Evolutionary conservation across 352 stramenopile genomes (phyloP), one percentile per base, ranked within the genome.

Genomic region (Blastocystis hominis): DNA sequence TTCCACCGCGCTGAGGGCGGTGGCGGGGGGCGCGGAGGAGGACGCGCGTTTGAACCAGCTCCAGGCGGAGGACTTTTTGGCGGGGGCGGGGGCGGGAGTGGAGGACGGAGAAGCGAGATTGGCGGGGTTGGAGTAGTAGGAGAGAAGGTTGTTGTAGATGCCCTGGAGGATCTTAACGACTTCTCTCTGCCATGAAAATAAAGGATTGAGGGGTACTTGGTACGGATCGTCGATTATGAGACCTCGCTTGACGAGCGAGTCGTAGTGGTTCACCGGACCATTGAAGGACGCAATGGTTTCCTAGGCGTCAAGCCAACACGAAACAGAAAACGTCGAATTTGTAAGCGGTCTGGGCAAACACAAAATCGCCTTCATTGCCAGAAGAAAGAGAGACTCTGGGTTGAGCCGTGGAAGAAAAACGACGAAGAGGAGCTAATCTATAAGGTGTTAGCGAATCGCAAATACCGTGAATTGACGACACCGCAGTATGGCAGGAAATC

Each of bases 291-390:
- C 72, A 34, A 84, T 36, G 2, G 72, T 66, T 44, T 84, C 55
- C 72, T 84, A 66, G 9, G 15, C 9, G 15, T 84, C 40, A 84
- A 1, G 2, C 1, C 1, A 38, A 3, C 40, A 24, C 24, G 1
- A 13, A 7, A 69, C 20, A 44, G 20, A 2, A 30, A 24, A 84
- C 72, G 62, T 84, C 72, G 72, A 84, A 84, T 30, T 84, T 84
- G 72, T 84, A 84, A 9, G 72, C 72, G 46, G 72, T 84, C 50
- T 84, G 72, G 50, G 72, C 72, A 47, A 84, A 84, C 0, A 84
- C 30, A 40, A 84, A 84, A 53, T 68, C 50, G 17, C 72, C 72
- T 24, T 84, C 72, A 64, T 84, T 53, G 24, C 30, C 30, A 10
- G 47, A 42, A 3, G 7, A 53, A 6, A 38, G 0, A 5, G 9